These are phyloP conservation scores for Sorghum bicolor DNA, from an alignment of 176 grass and related monocot species.

Conservation along the genomic window Sorghum_bicolor_NCBIv3 NC_012879.2:57257001-57257500, in stretches of 20 bases:
- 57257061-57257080: not conserved
- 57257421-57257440: slow-evolving; percentile 80
- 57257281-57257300: slow-evolving; percentile 28
- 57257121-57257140: slow-evolving; percentile 11
- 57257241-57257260: slow-evolving; percentile 32
- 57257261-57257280: slow-evolving; percentile 12
- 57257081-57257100: not conserved
- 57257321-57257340: slow-evolving; percentile 34
- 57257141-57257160: slow-evolving; percentile 24
- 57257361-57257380: slow-evolving; percentile 83
- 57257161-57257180: slow-evolving; percentile 90
- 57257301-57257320: slow-evolving; percentile 17
- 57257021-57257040: slow-evolving; percentile 34
- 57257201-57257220: slow-evolving; percentile 99
- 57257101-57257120: not conserved
- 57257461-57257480: slow-evolving; percentile 69
- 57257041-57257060: slow-evolving; percentile 9
- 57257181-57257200: slow-evolving; percentile 70
- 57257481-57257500: slow-evolving; percentile 45
- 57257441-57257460: slow-evolving; percentile 74
- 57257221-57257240: slow-evolving; percentile 75
- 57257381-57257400: slow-evolving; percentile 85
- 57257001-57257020: slow-evolving; percentile 88
- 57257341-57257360: slow-evolving; percentile 74
- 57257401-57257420: slow-evolving; percentile 64